Conservation (phyloP, 768 basidiomycete genomes). For the Suillus paluster region DNA sequence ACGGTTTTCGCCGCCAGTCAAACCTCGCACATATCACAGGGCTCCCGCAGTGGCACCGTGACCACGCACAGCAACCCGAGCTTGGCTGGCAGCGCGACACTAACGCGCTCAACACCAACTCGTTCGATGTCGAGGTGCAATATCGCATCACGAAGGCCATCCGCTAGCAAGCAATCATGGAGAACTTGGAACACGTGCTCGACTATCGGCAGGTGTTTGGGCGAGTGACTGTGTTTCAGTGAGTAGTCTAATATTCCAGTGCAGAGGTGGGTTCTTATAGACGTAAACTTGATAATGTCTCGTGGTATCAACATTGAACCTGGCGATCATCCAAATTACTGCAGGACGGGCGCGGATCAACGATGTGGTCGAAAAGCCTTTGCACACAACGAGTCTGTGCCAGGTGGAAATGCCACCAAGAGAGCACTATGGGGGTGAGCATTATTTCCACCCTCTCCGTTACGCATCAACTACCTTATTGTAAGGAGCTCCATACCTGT, state of each 20-base stretch:
- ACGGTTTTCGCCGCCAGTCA: slow-evolving; percentile 58
- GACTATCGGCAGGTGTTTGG: slow-evolving; percentile 94
- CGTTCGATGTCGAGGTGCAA: slow-evolving; percentile 92
- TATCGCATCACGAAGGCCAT: slow-evolving; percentile 92
- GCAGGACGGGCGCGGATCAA: too few species aligned
- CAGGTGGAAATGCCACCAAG: too few species aligned
- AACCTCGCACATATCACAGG: slow-evolving; percentile 77
- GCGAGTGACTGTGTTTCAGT: slow-evolving; percentile 96
- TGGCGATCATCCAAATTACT: too few species aligned
- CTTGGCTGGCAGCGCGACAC: slow-evolving; percentile 63
- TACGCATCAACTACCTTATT: too few species aligned
- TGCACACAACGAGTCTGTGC: too few species aligned
- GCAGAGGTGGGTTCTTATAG: slow-evolving; percentile 2
- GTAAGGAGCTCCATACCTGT: too few species aligned
- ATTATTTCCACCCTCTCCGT: too few species aligned
- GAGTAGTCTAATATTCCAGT: slow-evolving; percentile 31
- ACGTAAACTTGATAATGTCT: slow-evolving; percentile 91
- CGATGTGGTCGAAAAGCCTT: too few species aligned
- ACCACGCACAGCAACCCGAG: slow-evolving; percentile 57
- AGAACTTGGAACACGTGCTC: slow-evolving; percentile 92
- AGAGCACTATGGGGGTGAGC: too few species aligned
- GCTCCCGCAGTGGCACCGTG: slow-evolving; percentile 64
- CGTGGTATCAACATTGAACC: too few species aligned
- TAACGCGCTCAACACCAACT: slow-evolving; percentile 77
- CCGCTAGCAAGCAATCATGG: slow-evolving; percentile 81